A percentile compares a stretch with the other conserved stretches of the same genome.
Conservation (phyloP, 2,329 filamentous ascomycete species). For the Epichloe hybrida region DNA sequence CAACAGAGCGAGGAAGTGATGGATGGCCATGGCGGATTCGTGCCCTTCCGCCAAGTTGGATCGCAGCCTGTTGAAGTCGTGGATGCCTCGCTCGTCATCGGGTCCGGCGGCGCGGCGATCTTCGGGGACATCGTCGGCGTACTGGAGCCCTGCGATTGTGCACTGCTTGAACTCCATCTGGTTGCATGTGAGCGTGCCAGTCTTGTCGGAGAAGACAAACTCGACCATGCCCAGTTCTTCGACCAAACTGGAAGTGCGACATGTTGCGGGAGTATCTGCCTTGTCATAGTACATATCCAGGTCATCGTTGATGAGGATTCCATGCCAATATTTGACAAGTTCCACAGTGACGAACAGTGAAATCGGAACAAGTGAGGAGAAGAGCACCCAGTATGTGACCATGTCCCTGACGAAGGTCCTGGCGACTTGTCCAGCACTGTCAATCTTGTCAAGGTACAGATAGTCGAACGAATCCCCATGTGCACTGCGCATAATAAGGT, state of each 20-base stretch:
- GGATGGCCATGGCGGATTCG: slow-evolving; percentile 35
- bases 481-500: slow-evolving; percentile 64
- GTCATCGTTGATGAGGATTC: slow-evolving; percentile 94
- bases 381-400: slow-evolving; percentile 96
- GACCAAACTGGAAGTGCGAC: slow-evolving; percentile 87
- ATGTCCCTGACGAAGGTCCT: slow-evolving; percentile 85
- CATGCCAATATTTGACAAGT: slow-evolving; percentile 95
- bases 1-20: slow-evolving; percentile 79
- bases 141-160: slow-evolving; percentile 85
- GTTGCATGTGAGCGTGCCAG: slow-evolving; percentile 92
- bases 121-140: slow-evolving; percentile 82
- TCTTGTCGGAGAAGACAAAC: slow-evolving; percentile 98
- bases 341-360: slow-evolving; percentile 96
- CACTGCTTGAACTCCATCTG: slow-evolving; percentile 98
- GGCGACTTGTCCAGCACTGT: slow-evolving; percentile 40
- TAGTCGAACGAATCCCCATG: slow-evolving; percentile 54
- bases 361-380: slow-evolving; percentile 91
- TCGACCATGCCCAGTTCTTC: slow-evolving; percentile 97
- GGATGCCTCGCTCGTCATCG: slow-evolving; percentile 69
- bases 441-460: slow-evolving; percentile 51
- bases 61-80: slow-evolving; percentile 66
- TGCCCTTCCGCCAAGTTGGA: slow-evolving; percentile 51
- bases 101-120: slow-evolving; percentile 70
- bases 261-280: slow-evolving; percentile 89
- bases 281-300: slow-evolving; percentile 96